Conservation (phyloP, 2,329 filamentous ascomycete species). For the Aureobasidium sp. region DNA sequence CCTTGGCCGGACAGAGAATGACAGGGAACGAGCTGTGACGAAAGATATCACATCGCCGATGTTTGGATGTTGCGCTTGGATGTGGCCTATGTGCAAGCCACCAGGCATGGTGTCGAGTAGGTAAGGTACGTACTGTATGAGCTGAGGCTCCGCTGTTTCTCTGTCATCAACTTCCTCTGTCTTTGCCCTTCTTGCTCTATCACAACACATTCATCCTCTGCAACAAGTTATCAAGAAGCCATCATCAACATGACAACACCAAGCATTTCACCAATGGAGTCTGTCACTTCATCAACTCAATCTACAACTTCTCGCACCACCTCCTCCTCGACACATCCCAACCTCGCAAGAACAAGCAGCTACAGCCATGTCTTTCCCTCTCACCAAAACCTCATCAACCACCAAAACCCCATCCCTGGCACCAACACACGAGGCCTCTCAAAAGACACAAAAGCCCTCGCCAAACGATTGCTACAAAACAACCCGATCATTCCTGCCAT, state of each 20-base stretch:
- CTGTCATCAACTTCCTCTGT: not conserved
- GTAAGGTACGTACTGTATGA: not conserved
- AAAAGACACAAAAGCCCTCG: not conserved
- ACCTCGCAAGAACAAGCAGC: not conserved
- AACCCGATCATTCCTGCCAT: not conserved
- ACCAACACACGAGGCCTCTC: not conserved
- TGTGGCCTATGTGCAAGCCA: not conserved
- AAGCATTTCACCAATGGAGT: slow-evolving; percentile 1
- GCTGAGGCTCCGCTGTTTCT: not conserved
- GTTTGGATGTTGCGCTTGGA: not conserved
- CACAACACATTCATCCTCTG: not conserved
- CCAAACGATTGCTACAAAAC: not conserved
- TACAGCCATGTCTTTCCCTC: not conserved
- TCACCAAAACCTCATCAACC: not conserved
- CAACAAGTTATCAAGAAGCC: not conserved
- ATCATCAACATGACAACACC: not conserved
- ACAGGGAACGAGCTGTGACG: not conserved
- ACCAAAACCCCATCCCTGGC: not conserved
- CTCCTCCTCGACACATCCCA: not conserved
- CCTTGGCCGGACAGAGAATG: not conserved
- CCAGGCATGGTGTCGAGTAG: not conserved
- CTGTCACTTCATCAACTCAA: not conserved
- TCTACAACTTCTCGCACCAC: not conserved
- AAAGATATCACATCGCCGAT: not conserved
- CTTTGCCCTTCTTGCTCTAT: not conserved